Base-by-base conservation (phyloP, 2,329 filamentous ascomycete genomes). In the Monilinia laxa region DNA sequence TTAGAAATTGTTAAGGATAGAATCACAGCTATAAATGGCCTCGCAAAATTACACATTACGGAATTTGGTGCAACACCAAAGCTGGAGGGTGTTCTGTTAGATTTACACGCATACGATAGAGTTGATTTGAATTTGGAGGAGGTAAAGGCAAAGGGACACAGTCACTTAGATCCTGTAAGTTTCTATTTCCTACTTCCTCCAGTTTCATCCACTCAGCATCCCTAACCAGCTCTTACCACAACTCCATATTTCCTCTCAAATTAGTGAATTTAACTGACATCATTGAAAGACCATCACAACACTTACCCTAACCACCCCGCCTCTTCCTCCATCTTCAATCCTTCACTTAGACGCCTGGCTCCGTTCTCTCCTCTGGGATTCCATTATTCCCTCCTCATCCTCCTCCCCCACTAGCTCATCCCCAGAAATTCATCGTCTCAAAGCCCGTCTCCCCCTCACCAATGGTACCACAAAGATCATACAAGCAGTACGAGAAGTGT, bases 401-500 rank as follows among this genome's bases (percentile, higher is more conserved):
- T 1, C 25, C 9, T 14, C 40, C 42, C 11, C 62, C 28, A 35
- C 45, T 35, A 16, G 4, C 6, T 4, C 20, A 10, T 38, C 45
- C 25, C 68, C 96, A 70, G 93, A 97, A 73, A 88, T 98, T 28
- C 94, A 99, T 75, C 86, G 95, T 16, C 81, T 92, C 47, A 99
- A 99, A 77, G 94, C 93, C 0, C 86, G 92, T 3, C 78, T 98
- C 9, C 81, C 85, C 0, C 81, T 94, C 23, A 75, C 80, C 0
- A 81, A 94, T 25, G 74, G 80, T 1, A 80, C 81, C 0, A 80
- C 87, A 54, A 91, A 92, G 76, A 86, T 98, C 70, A 83, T 98
- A 10, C 95, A 99, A 77, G 95, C 93, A 2, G 95, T 99, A 0
- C 82, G 94, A 64, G 94, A 97, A 73, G 85, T 98, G 20, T 99